A percentile compares a stretch with the other conserved stretches of the same genome.
These are phyloP conservation scores for Pugionium cornutum DNA, from an alignment of 345 rosid species.

Conservation along the genomic window DNA sequence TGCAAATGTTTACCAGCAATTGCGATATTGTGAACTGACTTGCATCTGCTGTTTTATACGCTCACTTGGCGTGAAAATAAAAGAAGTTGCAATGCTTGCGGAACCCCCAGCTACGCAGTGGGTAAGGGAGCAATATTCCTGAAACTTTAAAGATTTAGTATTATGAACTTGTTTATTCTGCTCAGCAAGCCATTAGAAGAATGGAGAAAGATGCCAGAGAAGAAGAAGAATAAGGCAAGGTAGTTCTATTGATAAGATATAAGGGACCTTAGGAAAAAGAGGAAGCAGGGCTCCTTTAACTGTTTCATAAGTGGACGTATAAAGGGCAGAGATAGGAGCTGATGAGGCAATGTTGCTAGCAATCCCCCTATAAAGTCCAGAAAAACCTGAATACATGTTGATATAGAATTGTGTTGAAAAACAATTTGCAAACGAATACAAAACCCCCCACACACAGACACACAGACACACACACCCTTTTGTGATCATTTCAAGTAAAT, in stretches of 20 bases:
- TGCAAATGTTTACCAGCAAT: constrained; percentile 65
- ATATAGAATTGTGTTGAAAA: constrained; percentile 5
- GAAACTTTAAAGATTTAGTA: constrained; percentile 28
- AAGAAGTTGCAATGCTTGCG: constrained; percentile 88
- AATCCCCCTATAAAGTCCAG: constrained; percentile 83
- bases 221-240: constrained; percentile 2
- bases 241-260: constrained; percentile 14
- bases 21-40: constrained; percentile 80
- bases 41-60: constrained; percentile 96
- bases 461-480: too few species aligned
- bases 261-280: constrained; percentile 65
- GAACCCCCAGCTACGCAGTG: constrained; percentile 94
- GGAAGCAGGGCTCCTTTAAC: constrained; percentile 83
- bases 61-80: constrained; percentile 89
- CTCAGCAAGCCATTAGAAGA: background rate
- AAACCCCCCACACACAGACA: background rate
- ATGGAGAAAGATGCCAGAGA: constrained; percentile 1
- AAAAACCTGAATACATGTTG: constrained; percentile 54
- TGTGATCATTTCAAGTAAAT: background rate
- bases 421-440: constrained; percentile 9
- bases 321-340: constrained; percentile 92
- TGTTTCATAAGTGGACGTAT: constrained; percentile 84
- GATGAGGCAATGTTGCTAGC: constrained; percentile 83
- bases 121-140: constrained; percentile 74
- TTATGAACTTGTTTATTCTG: constrained; percentile 9